Base-by-base conservation (phyloP, 192 early-diverging fungal species). In the Gonapodya sp. region DNA sequence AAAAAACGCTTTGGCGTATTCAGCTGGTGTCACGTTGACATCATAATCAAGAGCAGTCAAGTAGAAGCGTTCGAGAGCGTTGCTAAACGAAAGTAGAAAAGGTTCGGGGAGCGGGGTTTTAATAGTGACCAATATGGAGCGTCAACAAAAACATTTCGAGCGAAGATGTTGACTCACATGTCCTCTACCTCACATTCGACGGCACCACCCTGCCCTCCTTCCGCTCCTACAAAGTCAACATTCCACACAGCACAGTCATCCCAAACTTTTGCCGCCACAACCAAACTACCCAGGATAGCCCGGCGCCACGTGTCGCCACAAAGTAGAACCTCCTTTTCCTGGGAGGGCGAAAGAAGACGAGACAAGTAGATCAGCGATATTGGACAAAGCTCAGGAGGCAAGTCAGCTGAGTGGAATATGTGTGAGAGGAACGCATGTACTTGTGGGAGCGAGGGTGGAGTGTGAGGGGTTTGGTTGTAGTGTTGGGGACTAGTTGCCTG, bases 161-260 rank as follows among this genome's bases (percentile, higher is more conserved):
- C 2, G 1, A 36, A 34, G 36, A 31, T 1, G 73, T 35, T 32
- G 30, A 83, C 87, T 82, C 86, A 93, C 87, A 94, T 88, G 72
- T 93, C 88, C 31, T 84, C 83, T n/a, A 94, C 89, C 0, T 83
- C 81, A 18, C 93, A 64, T 24, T 64, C 46, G 8, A 64, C 46
- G 8, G 46, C 46, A 24, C 46, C 46, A 8, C 8, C 46, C 46
- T 8, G 8, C 8, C 46, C 46, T 16, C 46, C 46, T 16, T 24
- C 46, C 8, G 8, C 46, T 24, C 46, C 46, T 24, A 64, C 88
- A 82, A 93, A 94, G 82, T 95, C 94, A 1, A 89, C 85, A 83
- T 95, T 95, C 89, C 93, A 95, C 14, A 95, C 92, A 0, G 94
- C 94, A 80, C 92, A 91, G 79, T 95, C 94, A 80, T 95, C 94